These are phyloP conservation scores for Kodamaea sagamina DNA, from an alignment of 805 yeast genomes.

Conservation along the genomic window DNA sequence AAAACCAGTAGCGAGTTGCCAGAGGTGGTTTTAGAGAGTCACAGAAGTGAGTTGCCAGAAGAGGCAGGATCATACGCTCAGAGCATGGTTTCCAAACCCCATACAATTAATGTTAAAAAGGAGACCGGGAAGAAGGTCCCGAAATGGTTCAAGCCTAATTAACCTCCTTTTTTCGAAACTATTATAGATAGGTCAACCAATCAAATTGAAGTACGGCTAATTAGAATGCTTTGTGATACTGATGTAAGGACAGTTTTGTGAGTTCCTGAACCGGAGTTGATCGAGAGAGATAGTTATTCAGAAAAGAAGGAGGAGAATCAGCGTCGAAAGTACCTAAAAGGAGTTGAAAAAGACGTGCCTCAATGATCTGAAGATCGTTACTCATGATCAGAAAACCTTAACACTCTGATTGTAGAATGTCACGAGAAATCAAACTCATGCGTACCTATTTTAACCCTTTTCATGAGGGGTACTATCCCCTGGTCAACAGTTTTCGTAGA, in stretches of 20 bases:
- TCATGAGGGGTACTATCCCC: slow-evolving; percentile 8
- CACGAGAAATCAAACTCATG: background rate
- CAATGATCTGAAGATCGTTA: too few species aligned
- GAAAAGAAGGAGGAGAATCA: background rate
- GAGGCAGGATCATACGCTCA: slow-evolving; percentile 16
- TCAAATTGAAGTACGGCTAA: background rate
- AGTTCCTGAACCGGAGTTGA: slow-evolving; percentile 5
- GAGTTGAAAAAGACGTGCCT: too few species aligned
- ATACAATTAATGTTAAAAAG: background rate
- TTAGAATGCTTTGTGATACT: background rate
- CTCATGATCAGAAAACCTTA: too few species aligned
- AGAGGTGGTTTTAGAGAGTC: slow-evolving; percentile 35
- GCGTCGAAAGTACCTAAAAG: too few species aligned
- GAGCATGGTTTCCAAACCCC: background rate
- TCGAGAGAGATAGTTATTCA: background rate
- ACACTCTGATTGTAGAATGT: background rate
- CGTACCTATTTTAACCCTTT: background rate
- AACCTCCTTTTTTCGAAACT: background rate
- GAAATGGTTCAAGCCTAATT: slow-evolving; percentile 17
- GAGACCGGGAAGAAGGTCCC: slow-evolving; percentile 13
- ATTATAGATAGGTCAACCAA: background rate
- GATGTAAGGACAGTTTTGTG: background rate
- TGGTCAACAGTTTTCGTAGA: background rate
- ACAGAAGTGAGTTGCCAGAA: slow-evolving; percentile 35
- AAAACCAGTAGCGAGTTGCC: slow-evolving; percentile 36